phyloP scores from a whole-genome alignment of 805 yeast species.

The Kregervanrija pseudodelftensis region DNA sequence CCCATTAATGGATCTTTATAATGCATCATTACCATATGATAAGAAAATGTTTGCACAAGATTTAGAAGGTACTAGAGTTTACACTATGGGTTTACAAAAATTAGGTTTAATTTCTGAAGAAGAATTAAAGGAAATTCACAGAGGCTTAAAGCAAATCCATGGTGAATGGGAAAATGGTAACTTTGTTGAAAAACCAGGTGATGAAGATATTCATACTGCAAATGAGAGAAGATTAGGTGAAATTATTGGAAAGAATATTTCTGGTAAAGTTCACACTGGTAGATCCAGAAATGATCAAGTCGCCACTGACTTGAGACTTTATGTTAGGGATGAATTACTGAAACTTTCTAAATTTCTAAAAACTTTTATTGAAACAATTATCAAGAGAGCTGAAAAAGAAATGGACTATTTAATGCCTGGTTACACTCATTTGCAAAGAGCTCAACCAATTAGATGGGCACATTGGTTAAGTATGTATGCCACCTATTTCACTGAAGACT shows the following conservation, averaged over 20 bases:
- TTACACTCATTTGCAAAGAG: slow-evolving; percentile 96
- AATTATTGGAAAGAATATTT: slow-evolving; percentile 83
- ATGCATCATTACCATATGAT: slow-evolving; percentile 95
- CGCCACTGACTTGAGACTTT: slow-evolving; percentile 97
- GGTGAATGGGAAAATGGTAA: slow-evolving; percentile 71
- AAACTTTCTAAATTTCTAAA: slow-evolving; percentile 50
- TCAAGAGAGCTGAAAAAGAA: slow-evolving; percentile 74
- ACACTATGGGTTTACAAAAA: slow-evolving; percentile 79
- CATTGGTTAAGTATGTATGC: slow-evolving; percentile 96
- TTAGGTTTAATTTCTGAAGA: slow-evolving; percentile 64
- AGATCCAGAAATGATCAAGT: slow-evolving; percentile 98
- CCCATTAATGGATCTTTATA: slow-evolving; percentile 95
- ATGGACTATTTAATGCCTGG: slow-evolving; percentile 97
- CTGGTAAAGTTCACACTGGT: slow-evolving; percentile 99
- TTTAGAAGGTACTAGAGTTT: slow-evolving; percentile 87
- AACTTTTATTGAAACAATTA: slow-evolving; percentile 58
- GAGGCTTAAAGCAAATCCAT: slow-evolving; percentile 66
- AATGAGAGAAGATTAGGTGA: slow-evolving; percentile 97
- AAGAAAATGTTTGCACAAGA: slow-evolving; percentile 92
- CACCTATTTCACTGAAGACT: slow-evolving; percentile 88
- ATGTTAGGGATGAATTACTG: slow-evolving; percentile 73
- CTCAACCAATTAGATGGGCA: slow-evolving; percentile 99
- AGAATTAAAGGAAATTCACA: slow-evolving; percentile 76
- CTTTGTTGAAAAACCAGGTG: slow-evolving; percentile 77
- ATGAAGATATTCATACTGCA: slow-evolving; percentile 98